Base-by-base conservation (phyloP, 1,139 yeast genomes). In the Meyerozyma smithsonii region DNA sequence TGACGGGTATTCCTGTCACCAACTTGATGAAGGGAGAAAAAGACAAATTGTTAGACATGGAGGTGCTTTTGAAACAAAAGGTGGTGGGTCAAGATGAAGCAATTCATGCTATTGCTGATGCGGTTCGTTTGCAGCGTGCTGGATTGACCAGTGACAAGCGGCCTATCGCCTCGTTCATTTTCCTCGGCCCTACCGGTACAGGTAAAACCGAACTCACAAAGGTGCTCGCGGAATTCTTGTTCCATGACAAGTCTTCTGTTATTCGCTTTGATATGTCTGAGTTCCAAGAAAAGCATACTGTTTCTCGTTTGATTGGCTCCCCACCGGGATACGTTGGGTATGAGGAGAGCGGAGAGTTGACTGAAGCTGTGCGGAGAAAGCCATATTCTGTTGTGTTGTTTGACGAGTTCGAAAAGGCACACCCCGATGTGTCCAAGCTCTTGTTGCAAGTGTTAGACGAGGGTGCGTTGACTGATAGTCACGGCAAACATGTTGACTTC, bases 321-420 rank as follows among this genome's bases (percentile, higher is more conserved):
- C 98, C 98, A 6, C 98, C 98, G 12, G 97, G 97, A 8, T 92
- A 92, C 58, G 97, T 92, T 25, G 95, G 97, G 36, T 90, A 89
- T 62, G 98, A 92, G 54, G 94, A 85, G 50, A 85, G 89, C 55
- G 98, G 98, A 39, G 97, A 92, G 60, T 72, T 92, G 47, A 92
- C 98, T 1, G 97, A 92, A 61, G 96, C 96, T 3, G 94, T 92
- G 11, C 77, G 96, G 58, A 77, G 97, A 53, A 90, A 88, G 55
- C 98, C 98, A 14, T 92, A 92, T 51, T 76, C 97, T 1, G 96
- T 92, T 33, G 84, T 92, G 2, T 68, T 92, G 44, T 92, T 92
- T 61, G 98, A 92, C 62, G 98, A 92, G 63, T 86, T 92, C 61
- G 98, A 92, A 55, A 92, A 92, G 61, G 97, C 98, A 0, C 97